phyloP scores from a whole-genome alignment of 2,329 filamentous ascomycete genomes.

The Exophiala sp. region DNA sequence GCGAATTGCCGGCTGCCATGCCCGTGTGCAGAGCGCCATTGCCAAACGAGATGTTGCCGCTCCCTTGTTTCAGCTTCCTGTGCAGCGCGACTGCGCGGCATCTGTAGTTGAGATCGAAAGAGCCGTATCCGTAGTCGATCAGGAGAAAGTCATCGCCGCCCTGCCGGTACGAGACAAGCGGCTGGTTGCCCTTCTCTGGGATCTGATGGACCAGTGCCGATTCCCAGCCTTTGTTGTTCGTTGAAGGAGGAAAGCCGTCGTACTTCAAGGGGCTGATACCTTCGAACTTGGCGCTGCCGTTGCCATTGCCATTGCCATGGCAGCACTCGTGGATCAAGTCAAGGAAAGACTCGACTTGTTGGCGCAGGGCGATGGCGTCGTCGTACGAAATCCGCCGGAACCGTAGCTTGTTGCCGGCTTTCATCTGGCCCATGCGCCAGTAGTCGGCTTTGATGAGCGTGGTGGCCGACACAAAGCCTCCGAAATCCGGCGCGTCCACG shows the following conservation, averaged over 20 bases:
- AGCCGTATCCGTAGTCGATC: slow-evolving; percentile 53
- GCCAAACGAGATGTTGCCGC: slow-evolving; percentile 35
- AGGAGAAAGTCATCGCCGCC: slow-evolving; percentile 50
- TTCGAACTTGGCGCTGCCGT: slow-evolving; percentile 32
- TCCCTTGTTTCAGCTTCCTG: slow-evolving; percentile 39
- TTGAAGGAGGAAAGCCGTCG: slow-evolving; percentile 23
- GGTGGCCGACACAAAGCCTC: slow-evolving; percentile 53
- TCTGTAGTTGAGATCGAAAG: slow-evolving; percentile 53
- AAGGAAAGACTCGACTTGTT: slow-evolving; percentile 43
- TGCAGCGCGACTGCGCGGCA: slow-evolving; percentile 52
- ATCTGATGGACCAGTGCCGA: slow-evolving; percentile 35
- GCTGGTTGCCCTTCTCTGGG: slow-evolving; percentile 34
- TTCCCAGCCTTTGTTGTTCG: slow-evolving; percentile 27
- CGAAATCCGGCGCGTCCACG: slow-evolving; percentile 55
- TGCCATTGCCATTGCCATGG: too few relatives aligned
- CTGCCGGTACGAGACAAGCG: slow-evolving; percentile 40
- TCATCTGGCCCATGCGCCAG: slow-evolving; percentile 59
- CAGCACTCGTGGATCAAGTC: slow-evolving; percentile 40
- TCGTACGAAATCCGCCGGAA: slow-evolving; percentile 49
- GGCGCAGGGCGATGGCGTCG: slow-evolving; percentile 45
- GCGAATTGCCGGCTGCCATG: slow-evolving; percentile 45
- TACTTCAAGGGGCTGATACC: slow-evolving; percentile 33
- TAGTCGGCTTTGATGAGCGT: slow-evolving; percentile 54
- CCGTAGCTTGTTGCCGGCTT: slow-evolving; percentile 51
- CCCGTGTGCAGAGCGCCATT: slow-evolving; percentile 44